Base-by-base conservation (phyloP, 805 yeast species). In the Ogataea neopini region DNA sequence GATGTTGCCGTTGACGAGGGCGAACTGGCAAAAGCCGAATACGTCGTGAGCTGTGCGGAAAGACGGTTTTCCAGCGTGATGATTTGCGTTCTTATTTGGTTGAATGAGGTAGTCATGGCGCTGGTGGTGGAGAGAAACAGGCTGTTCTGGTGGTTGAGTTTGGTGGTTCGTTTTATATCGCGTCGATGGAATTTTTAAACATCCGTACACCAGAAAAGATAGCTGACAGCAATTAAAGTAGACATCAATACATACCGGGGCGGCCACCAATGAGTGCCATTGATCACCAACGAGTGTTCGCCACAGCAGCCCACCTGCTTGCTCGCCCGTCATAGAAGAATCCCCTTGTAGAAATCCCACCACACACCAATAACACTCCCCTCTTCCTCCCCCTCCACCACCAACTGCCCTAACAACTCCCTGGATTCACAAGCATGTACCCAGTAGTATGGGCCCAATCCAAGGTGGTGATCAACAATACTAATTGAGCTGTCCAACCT, bases 31-130 rank as follows among this genome's bases (percentile, higher is more conserved):
- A 74, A 79, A 4, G 77, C 69, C 6, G 88, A 79, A 57, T 74
- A 82, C 26, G 70, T 71, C 2, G 81, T 69, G 22, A 85, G 67
- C 19, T 77, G 68, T 1, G 71, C 57, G 43, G 80, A 80, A 3
- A 92, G 76, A 60, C 84, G 86, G 43, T 83, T 79, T 64, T 92
- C 97, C 41, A 84, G 68, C 6, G 81, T 73, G 29, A 90, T 71
- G 0, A 84, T 81, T 58, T 84, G 86, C 23, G 86, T 72, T 61
- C 96, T 74, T 11, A 81, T 73, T 40, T 88, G 88, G 14, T 80
- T 74, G 63, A 86, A 87, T 3, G 87, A 69, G 8, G 77, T 44
- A 18, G 49, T 53, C 64, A 60, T 59, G 6, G n/a, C 32, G 37
- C 9, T 34, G 23, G 36, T 17, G 36, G 3, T 17, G 18, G 10